Evolutionary conservation across 1,284 basidiomycete species (phyloP).

Genomic region (Ustilago xerochloae): DNA sequence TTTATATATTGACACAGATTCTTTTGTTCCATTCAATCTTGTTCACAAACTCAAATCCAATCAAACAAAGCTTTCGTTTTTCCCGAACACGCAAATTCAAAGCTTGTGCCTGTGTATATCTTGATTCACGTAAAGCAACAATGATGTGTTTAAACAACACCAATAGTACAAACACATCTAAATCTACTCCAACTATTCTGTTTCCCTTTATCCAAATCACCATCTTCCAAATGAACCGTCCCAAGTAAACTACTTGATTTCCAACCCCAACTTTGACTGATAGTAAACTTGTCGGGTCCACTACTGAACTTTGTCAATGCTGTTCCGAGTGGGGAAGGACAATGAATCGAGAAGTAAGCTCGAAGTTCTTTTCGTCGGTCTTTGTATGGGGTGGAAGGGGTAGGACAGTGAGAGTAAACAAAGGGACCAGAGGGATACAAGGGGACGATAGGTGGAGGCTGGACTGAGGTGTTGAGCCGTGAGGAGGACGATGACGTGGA

Average conservation of each 20-base stretch:
- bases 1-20: too few species aligned
- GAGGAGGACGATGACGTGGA: background rate
- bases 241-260: conserved; percentile 69
- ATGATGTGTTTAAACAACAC: conserved; percentile 48
- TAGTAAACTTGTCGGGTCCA: conserved; percentile 83
- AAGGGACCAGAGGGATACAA: conserved; percentile 35
- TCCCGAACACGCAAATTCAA: too few species aligned
- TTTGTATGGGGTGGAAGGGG: conserved; percentile 63
- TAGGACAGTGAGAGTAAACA: conserved; percentile 24
- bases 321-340: conserved; percentile 82
- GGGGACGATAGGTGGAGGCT: conserved; percentile 14
- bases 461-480: background rate
- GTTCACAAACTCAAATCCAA: too few species aligned
- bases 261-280: conserved; percentile 73
- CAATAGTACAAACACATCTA: conserved; percentile 54
- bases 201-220: conserved; percentile 68
- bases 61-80: too few species aligned
- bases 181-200: conserved; percentile 32
- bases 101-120: too few species aligned
- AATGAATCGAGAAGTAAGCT: conserved; percentile 83
- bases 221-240: conserved; percentile 69
- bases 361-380: conserved; percentile 69
- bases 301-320: conserved; percentile 85
- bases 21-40: too few species aligned
- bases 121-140: too few species aligned